Base-by-base conservation (phyloP, 2,329 filamentous ascomycete genomes). In the Tolypocladium ovalisporum region DNA sequence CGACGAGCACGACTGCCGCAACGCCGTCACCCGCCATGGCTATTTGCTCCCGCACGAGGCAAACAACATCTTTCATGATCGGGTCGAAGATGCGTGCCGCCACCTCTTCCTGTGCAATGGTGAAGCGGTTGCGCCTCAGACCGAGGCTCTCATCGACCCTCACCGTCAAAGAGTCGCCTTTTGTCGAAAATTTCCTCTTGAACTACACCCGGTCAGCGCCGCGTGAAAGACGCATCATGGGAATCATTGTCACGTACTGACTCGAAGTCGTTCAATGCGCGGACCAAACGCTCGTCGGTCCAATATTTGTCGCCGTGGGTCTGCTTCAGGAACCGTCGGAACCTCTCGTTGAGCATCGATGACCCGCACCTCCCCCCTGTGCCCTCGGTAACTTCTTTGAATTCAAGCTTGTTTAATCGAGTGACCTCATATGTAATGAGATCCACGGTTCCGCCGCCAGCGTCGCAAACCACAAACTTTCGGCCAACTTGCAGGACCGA, bases 91-190 rank as follows among this genome's bases (percentile, higher is more conserved):
- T 70, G 81, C 64, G 75, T 79, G 70, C 87, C 81, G 64, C 90
- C 87, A 71, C 92, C 81, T 47, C 67, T 84, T 87, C 55, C 69
- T 82, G 66, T n/a, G 71, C 56, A 62, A 73, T 66, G 1, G 67
- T 70, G 56, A 61, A 66, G 35, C 61, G 63, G 34, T 71, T 68
- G 44, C 70, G 66, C 36, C 61, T 64, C 22, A 73, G 54, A 3
- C 70, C 69, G 36, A 73, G 66, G 34, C 63, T 68, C 27, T 69
- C 58, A 39, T 73, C 66, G 47, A 72, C 62, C 53, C 65, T 64
- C 68, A 78, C 60, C 58, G 69, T 61, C 59, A 71, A 54, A 68
- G 70, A 57, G 66, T 76, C 57, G 55, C 68, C 68, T 27, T 67
- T 69, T 52, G 60, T 74, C 59, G 52, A 68, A 64, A 65, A 79